These are phyloP conservation scores for Dentipellis fragilis DNA, from an alignment of 768 basidiomycete species.

Conservation along the genomic window DNA sequence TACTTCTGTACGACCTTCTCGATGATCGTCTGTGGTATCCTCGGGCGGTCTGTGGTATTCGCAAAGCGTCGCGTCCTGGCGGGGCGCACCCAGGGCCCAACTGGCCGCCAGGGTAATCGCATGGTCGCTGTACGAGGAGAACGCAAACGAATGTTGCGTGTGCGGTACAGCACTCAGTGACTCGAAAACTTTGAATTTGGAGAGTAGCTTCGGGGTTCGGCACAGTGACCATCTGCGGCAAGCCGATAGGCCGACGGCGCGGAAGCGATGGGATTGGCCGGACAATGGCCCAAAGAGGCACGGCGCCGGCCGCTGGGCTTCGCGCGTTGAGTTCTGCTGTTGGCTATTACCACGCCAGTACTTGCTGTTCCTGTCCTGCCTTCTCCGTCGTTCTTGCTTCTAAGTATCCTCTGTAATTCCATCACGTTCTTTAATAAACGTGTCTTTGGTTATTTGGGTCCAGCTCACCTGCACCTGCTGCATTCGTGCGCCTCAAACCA, in stretches of 20 bases:
- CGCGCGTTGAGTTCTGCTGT: too few species aligned
- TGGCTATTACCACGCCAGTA: too few species aligned
- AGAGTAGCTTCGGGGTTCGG: background rate
- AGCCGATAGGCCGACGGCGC: background rate
- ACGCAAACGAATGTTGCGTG: background rate
- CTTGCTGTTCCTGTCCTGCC: too few species aligned
- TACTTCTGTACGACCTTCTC: slow-evolving; percentile 98
- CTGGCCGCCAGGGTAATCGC: slow-evolving; percentile 1
- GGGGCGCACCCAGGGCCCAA: background rate
- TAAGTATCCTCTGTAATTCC: too few species aligned
- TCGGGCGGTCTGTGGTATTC: slow-evolving; percentile 19
- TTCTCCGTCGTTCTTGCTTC: too few species aligned
- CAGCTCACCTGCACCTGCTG: too few species aligned
- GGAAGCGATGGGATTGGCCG: background rate
- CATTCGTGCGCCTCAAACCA: background rate
- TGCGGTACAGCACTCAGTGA: background rate
- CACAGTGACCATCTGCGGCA: background rate
- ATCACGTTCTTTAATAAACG: too few species aligned
- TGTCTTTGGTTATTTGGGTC: too few species aligned
- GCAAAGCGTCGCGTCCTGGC: slow-evolving; percentile 4
- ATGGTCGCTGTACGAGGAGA: background rate
- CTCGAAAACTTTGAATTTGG: background rate
- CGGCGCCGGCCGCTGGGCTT: too few species aligned
- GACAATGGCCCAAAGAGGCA: too few species aligned
- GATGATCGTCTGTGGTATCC: slow-evolving; percentile 75